Evolutionary conservation across 306 rosid genomes (phyloP).

Genomic region (Acmispon strigosus): DNA sequence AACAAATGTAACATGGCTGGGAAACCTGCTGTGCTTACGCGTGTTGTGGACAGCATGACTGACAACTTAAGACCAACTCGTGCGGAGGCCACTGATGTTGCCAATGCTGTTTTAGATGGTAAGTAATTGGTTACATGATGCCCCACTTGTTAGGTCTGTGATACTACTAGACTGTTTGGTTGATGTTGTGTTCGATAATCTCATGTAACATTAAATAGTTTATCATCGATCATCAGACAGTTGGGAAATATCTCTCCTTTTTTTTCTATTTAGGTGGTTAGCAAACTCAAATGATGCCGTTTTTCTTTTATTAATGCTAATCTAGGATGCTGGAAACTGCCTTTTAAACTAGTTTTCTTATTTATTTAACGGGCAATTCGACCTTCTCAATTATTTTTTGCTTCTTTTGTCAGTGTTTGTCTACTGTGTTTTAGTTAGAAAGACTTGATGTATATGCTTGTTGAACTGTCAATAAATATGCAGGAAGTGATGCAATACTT

Average conservation of each 20-base stretch:
- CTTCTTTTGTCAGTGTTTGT: background rate
- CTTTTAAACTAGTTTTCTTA: background rate
- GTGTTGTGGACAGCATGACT: constrained; percentile 99
- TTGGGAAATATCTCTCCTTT: background rate
- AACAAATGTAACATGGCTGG: constrained; percentile 99
- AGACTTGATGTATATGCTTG: background rate
- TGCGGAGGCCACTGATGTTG: constrained; percentile 99
- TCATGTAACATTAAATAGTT: background rate
- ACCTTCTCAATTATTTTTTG: background rate
- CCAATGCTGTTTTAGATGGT: constrained; percentile 99
- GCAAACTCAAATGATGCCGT: background rate
- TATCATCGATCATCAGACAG: background rate
- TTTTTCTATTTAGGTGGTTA: background rate
- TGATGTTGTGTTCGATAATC: background rate
- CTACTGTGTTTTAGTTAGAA: constrained; percentile 11
- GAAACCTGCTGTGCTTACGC: constrained; percentile 98
- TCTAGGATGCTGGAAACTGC: background rate
- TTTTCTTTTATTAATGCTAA: background rate
- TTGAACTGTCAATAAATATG: constrained; percentile 20
- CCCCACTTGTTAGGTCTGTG: constrained; percentile 9
- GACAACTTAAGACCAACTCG: constrained; percentile 98
- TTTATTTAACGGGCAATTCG: background rate
- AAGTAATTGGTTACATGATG: constrained; percentile 14
- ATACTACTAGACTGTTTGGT: background rate
- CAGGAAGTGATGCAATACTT: constrained; percentile 98